Percentiles rank a stretch among this genome's conserved stretches.
phyloP scores from a whole-genome alignment of 805 yeast genomes.

The Spathaspora gorwiae region DNA sequence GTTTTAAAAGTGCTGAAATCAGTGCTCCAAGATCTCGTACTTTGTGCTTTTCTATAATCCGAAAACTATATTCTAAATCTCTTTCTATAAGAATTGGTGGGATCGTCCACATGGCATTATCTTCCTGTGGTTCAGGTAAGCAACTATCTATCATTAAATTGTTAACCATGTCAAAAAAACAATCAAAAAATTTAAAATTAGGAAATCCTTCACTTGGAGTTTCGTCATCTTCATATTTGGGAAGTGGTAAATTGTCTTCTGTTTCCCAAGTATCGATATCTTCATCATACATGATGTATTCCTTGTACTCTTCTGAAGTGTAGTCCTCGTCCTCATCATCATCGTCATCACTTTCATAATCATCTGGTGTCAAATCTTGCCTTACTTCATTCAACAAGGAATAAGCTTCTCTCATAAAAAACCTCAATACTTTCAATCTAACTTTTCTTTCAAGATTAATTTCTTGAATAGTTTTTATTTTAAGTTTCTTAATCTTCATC shows the following conservation, averaged over 20 bases:
- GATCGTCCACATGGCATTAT: background rate
- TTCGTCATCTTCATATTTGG: conserved; percentile 4
- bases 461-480: conserved; percentile 1
- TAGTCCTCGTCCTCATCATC: background rate
- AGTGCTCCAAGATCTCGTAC: background rate
- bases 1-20: background rate
- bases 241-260: conserved; percentile 1
- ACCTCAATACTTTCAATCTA: conserved; percentile 2
- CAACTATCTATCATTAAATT: too few species aligned
- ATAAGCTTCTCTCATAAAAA: conserved; percentile 2
- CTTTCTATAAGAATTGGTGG: background rate
- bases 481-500: too few species aligned
- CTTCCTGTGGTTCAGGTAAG: background rate
- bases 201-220: background rate
- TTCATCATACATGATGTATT: too few species aligned
- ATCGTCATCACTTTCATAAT: background rate
- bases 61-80: background rate
- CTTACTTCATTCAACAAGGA: too few species aligned
- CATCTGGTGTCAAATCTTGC: background rate
- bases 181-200: background rate
- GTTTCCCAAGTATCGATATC: too few species aligned
- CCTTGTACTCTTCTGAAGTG: background rate
- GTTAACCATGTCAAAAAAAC: background rate
- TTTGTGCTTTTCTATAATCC: background rate
- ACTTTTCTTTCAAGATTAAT: background rate